Conservation (phyloP, 257 asterid species). For the Avicennia marina region DNA sequence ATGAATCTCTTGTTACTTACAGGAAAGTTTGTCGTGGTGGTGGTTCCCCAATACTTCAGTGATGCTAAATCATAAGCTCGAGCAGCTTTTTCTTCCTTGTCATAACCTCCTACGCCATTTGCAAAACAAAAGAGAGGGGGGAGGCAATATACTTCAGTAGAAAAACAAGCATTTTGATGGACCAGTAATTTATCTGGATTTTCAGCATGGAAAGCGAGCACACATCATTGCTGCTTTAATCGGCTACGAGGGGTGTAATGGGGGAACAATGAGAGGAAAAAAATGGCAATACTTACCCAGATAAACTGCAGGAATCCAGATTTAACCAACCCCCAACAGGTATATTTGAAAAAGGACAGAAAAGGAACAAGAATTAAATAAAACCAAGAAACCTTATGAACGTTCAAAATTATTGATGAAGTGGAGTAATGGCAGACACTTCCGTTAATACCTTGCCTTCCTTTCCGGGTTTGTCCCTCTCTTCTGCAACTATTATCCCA, state of each 20-base stretch:
- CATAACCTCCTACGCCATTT: background rate
- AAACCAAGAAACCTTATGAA: slow-evolving; percentile 16
- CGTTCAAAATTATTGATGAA: background rate
- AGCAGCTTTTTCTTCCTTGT: background rate
- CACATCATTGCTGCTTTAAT: background rate
- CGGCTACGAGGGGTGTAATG: background rate
- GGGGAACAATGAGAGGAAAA: slow-evolving; percentile 5
- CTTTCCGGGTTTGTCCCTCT: slow-evolving; percentile 95
- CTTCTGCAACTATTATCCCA: slow-evolving; percentile 94
- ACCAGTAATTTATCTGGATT: too few species aligned
- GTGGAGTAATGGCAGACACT: slow-evolving; percentile 53
- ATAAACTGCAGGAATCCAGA: slow-evolving; percentile 65
- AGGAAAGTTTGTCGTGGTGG: background rate
- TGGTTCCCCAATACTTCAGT: background rate
- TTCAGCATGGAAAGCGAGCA: too few species aligned
- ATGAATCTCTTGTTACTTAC: too few species aligned
- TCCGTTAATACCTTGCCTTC: slow-evolving; percentile 69
- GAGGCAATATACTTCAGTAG: too few species aligned
- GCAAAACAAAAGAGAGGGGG: background rate
- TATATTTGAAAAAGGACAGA: slow-evolving; percentile 16
- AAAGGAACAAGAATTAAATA: slow-evolving; percentile 27
- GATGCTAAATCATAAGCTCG: background rate
- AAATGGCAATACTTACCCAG: slow-evolving; percentile 49
- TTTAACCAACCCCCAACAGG: slow-evolving; percentile 17
- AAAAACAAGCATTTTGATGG: too few species aligned